These are phyloP conservation scores for Fusarium sarcochroum DNA, from an alignment of 2,329 filamentous ascomycete species.

Conservation along the genomic window DNA sequence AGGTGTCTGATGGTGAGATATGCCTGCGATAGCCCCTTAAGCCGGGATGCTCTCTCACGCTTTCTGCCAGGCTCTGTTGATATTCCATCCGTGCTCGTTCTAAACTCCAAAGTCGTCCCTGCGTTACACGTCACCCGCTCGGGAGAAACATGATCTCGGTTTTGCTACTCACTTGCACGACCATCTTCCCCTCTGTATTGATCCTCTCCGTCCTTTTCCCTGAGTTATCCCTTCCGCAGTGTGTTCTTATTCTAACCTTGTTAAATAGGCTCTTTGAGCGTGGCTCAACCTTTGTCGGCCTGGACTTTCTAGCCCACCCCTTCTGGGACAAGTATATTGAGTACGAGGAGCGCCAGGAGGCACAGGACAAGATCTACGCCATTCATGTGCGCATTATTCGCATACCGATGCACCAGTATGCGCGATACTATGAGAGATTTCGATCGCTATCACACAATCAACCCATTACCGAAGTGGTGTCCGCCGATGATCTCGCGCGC, in stretches of 20 bases:
- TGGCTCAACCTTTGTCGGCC: constrained; percentile 84
- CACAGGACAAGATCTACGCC: constrained; percentile 85
- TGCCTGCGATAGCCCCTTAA: constrained; percentile 71
- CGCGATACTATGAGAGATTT: constrained; percentile 93
- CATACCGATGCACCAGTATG: constrained; percentile 96
- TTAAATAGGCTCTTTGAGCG: constrained; percentile 88
- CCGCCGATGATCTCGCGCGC: constrained; percentile 75
- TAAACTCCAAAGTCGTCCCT: constrained; percentile 58
- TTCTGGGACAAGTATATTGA: constrained; percentile 99
- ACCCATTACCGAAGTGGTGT: constrained; percentile 80
- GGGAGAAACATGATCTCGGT: constrained; percentile 59
- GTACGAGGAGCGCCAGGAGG: constrained; percentile 92
- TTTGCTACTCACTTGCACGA: constrained; percentile 67
- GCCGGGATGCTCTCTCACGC: constrained; percentile 76
- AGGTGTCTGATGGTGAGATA: constrained; percentile 76
- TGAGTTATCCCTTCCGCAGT: constrained; percentile 51
- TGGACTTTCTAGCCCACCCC: constrained; percentile 94
- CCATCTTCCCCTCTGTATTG: constrained; percentile 70
- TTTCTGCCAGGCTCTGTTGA: constrained; percentile 73
- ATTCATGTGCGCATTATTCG: constrained; percentile 87
- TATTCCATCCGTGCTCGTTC: constrained; percentile 54
- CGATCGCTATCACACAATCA: constrained; percentile 80
- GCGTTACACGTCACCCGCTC: constrained; percentile 54
- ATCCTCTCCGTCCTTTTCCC: constrained; percentile 59
- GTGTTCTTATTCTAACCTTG: constrained; percentile 48